Base-by-base conservation (phyloP, 2,329 filamentous ascomycete genomes). In the Whalleya microplaca region DNA sequence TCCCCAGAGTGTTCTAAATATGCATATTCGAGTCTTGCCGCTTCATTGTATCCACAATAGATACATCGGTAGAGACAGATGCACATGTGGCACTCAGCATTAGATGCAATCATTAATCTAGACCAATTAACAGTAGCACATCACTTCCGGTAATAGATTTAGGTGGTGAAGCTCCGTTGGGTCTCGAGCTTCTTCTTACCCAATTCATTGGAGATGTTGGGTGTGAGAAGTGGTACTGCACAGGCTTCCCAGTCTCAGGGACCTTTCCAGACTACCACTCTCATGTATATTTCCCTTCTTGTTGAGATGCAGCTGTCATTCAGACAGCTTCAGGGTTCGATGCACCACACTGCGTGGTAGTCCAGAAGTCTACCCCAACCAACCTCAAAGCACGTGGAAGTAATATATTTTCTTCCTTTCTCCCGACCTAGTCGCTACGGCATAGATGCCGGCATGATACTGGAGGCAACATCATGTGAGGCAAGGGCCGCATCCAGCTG, bases 381-480 rank as follows among this genome's bases (percentile, higher is more conserved):
- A 57, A 55, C 54, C 53, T 52, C 53, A 47, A 58, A 59, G 56
- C 65, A 67, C 65, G 64, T 66, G 62, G 64, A 51, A 54, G 46
- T 41, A 64, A 65, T 66, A n/a, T 63, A 65, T 49, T 58, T 54
- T 42, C 41, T 48, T 65, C 58, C 64, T 48, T 63, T 65, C 48
- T 52, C 29, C 65, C 64, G 65, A 55, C 54, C 32, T 61, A 51
- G 51, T 67, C 59, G 56, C 55, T 59, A 62, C 65, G 63, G 63
- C 53, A 65, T 20, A 58, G 61, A 63, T 61, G 53, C 63, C 59
- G 61, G 41, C 47, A 49, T 53, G 48, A 40, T 46, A 46, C 49
- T 42, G 49, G 48, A 59, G 41, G 54, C 37, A 47, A 48, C 41
- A 58, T 58, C 46, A 49, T 49, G 51, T 55, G 56, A 64, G 29